Percentiles rank a stretch among this genome's conserved stretches.
phyloP scores from a whole-genome alignment of 2,329 filamentous ascomycete species.

The Diaporthe nobilis region DNA sequence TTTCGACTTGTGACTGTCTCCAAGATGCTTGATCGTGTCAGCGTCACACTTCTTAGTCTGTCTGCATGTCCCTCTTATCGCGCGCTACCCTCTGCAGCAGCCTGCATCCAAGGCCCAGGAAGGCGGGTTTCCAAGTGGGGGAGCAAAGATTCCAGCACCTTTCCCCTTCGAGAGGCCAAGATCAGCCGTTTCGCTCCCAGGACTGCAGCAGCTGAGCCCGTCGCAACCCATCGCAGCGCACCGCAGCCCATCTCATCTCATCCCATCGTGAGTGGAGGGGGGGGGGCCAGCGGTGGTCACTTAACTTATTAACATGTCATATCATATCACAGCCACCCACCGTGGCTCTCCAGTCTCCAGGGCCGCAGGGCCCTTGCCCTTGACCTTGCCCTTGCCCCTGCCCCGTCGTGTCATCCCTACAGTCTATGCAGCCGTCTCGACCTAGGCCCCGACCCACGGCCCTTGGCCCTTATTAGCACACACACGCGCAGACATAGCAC shows the following conservation, averaged over 20 bases:
- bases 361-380: background rate
- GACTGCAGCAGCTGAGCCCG: conserved; percentile 15
- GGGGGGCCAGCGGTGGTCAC: background rate
- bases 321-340: conserved; percentile 20
- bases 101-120: conserved; percentile 2
- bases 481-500: background rate
- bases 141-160: conserved; percentile 22
- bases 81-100: background rate
- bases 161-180: background rate
- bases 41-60: background rate
- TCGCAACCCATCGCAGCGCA: background rate
- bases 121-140: conserved; percentile 15
- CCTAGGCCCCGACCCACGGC: conserved; percentile 11
- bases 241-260: background rate
- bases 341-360: background rate
- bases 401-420: conserved; percentile 27
- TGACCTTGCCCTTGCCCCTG: background rate
- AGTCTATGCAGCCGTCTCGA: conserved; percentile 6
- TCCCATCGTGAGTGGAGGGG: conserved; percentile 8
- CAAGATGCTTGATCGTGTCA: background rate
- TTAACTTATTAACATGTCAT: conserved; percentile 10
- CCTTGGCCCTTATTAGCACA: conserved; percentile 16
- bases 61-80: background rate
- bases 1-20: background rate
- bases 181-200: conserved; percentile 14